These are phyloP conservation scores for Tolypocladium album DNA, from an alignment of 2,329 filamentous ascomycete genomes.

Conservation along the genomic window DNA sequence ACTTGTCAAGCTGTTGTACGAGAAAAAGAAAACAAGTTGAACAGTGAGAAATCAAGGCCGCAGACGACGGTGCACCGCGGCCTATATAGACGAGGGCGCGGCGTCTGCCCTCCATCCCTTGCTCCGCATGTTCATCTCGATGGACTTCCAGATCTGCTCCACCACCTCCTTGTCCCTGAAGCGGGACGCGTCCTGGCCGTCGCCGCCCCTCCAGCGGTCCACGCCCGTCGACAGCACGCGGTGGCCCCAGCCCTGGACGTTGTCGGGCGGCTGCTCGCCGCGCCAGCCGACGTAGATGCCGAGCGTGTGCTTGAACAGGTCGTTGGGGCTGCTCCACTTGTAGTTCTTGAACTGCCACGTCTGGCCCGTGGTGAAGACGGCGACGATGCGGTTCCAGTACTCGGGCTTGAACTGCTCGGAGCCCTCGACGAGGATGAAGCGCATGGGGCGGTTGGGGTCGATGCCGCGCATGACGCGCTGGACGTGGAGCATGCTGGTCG, in stretches of 20 bases:
- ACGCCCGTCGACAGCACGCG: constrained; percentile 69
- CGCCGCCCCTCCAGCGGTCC: constrained; percentile 64
- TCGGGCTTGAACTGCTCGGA: constrained; percentile 95
- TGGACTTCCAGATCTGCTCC: constrained; percentile 80
- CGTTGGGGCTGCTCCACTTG: constrained; percentile 83
- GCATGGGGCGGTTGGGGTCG: constrained; percentile 61
- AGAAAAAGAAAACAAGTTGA: neutral
- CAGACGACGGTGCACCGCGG: neutral
- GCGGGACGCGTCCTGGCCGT: constrained; percentile 41
- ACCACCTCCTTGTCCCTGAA: constrained; percentile 92
- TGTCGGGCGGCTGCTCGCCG: constrained; percentile 68
- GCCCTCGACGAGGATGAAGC: constrained; percentile 91
- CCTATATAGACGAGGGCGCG: constrained; percentile 43
- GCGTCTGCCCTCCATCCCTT: constrained; percentile 74
- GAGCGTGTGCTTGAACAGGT: constrained; percentile 80
- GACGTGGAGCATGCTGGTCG: constrained; percentile 76
- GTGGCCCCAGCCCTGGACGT: constrained; percentile 75
- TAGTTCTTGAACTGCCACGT: constrained; percentile 98
- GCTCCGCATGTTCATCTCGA: constrained; percentile 78
- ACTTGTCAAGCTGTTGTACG: neutral
- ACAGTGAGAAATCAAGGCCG: neutral
- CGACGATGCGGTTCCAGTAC: constrained; percentile 92
- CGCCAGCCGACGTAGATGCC: constrained; percentile 89
- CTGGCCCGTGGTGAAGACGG: constrained; percentile 95
- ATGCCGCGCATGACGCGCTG: constrained; percentile 64